These are phyloP conservation scores for Rhodocollybia butyracea DNA, from an alignment of 768 basidiomycete genomes.

Conservation along the genomic window DNA sequence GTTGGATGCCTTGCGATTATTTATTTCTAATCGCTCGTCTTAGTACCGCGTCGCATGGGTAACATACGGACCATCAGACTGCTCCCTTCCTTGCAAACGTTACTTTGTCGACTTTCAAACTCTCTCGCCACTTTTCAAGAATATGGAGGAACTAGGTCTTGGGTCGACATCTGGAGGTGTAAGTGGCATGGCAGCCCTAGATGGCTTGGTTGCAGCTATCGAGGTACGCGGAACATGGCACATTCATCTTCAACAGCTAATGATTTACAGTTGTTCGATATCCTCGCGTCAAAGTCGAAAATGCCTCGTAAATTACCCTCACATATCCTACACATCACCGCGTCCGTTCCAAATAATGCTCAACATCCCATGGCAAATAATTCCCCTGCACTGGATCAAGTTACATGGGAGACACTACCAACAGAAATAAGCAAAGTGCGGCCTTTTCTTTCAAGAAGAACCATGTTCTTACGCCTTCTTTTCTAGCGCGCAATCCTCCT, in stretches of 20 bases:
- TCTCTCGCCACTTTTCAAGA: conserved; percentile 42
- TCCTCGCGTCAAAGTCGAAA: conserved; percentile 8
- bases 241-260: neutral
- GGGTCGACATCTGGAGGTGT: conserved; percentile 54
- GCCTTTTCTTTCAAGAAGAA: neutral
- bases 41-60: conserved; percentile 45
- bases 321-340: conserved; percentile 63
- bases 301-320: conserved; percentile 18
- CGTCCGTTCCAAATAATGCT: conserved; percentile 51
- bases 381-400: conserved; percentile 39
- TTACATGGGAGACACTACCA: conserved; percentile 61
- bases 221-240: conserved; percentile 44
- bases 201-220: conserved; percentile 66
- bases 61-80: conserved; percentile 61
- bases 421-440: conserved; percentile 59
- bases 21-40: neutral
- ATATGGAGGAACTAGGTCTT: conserved; percentile 36
- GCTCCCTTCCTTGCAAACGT: conserved; percentile 53
- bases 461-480: neutral
- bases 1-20: neutral
- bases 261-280: conserved; percentile 37
- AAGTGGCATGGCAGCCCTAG: conserved; percentile 64
- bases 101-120: conserved; percentile 48
- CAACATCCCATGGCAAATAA: conserved; percentile 55
- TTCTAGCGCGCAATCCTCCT: conserved; percentile 57